Conservation (phyloP, 495 filamentous ascomycete genomes). For the Xylaria telfairii region DNA sequence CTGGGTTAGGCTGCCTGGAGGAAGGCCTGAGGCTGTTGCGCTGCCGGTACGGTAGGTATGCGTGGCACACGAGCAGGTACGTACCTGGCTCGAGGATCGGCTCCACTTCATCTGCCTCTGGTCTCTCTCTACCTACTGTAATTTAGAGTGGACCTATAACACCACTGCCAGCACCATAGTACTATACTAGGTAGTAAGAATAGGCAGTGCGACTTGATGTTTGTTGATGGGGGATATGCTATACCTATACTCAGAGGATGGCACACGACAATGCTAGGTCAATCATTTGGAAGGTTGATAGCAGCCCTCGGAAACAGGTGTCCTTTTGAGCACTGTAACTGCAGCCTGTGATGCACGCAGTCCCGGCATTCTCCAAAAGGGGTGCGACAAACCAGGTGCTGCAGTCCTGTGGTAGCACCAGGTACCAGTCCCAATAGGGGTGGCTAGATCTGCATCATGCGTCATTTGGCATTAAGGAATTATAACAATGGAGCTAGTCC, state of each 20-base stretch:
- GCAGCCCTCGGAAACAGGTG: slow-evolving; percentile 5
- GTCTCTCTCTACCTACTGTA: background rate
- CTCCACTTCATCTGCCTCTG: background rate
- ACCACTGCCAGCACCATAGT: background rate
- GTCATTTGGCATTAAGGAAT: slow-evolving; percentile 19
- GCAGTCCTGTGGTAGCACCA: background rate
- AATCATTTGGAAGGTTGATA: background rate
- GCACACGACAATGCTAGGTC: background rate
- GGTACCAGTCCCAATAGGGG: background rate
- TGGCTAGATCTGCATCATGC: slow-evolving; percentile 11
- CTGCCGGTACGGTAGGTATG: background rate
- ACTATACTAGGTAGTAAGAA: no score
- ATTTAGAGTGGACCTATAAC: background rate
- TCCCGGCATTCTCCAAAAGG: slow-evolving; percentile 2
- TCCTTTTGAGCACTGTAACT: slow-evolving; percentile 2
- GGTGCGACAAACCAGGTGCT: background rate
- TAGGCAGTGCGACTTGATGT: background rate
- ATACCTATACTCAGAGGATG: background rate
- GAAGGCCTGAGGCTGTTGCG: slow-evolving; percentile 11
- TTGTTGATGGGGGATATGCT: background rate
- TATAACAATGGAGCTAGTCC: background rate
- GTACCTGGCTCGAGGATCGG: background rate
- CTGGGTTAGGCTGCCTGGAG: background rate
- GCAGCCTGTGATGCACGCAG: slow-evolving; percentile 7
- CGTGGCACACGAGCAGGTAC: no score